phyloP scores from a whole-genome alignment of 106 monocot genomes.

The Acorus calamus region DNA sequence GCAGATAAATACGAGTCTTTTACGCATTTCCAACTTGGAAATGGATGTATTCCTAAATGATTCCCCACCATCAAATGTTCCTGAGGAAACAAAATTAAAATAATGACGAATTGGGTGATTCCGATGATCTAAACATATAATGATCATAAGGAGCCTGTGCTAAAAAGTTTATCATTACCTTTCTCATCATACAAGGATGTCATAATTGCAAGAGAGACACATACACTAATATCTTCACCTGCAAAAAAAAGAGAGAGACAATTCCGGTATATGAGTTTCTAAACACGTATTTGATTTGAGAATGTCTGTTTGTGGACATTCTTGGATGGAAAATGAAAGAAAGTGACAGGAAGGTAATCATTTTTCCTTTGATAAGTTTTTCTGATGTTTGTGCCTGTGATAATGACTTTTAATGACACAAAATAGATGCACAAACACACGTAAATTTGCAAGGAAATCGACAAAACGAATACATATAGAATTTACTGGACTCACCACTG shows the following conservation, averaged over 20 bases:
- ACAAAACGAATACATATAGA: not conserved
- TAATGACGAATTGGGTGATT: not conserved
- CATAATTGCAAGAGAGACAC: conserved; percentile 71
- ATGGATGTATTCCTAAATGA: conserved; percentile 29
- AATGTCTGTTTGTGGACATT: no score
- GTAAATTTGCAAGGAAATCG: not conserved
- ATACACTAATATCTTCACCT: conserved; percentile 91
- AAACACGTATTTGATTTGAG: no score
- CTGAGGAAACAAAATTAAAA: conserved; percentile 18
- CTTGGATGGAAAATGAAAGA: no score
- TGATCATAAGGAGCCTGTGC: no score
- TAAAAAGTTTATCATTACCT: conserved; percentile 27
- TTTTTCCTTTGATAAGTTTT: no score
- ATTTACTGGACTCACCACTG: conserved; percentile 37
- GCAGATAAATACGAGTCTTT: conserved; percentile 65
- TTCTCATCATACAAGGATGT: conserved; percentile 50
- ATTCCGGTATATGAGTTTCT: no score
- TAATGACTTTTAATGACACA: no score
- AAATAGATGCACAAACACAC: no score
- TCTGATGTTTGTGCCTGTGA: no score
- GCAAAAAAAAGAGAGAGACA: conserved; percentile 2
- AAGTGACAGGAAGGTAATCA: no score
- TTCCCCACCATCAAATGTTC: conserved; percentile 65
- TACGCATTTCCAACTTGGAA: conserved; percentile 70
- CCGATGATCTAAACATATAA: not conserved